Evolutionary conservation across 345 rosid genomes (phyloP), one percentile per base, ranked within the genome.

Genomic region (Cardamine chenopodiifolia): DNA sequence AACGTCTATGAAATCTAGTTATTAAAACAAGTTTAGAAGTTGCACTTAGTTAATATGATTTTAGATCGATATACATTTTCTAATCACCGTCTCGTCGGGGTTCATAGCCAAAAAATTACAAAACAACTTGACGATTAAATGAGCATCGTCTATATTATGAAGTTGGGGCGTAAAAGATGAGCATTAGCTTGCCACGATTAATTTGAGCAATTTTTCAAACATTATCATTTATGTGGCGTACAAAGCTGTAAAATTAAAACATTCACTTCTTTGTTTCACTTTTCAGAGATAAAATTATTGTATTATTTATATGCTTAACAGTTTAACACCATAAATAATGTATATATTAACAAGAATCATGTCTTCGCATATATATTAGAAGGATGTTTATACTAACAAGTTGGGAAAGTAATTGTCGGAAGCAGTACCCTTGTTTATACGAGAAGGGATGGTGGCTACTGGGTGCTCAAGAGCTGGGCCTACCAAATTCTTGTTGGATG

Each of bases 401-500:
- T 45, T 45, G 22, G 17, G 50, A 17, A 45, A 73, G 64, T 62
- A 14, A 39, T 23, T 56, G 59, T 56, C 22, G 66, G 25, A 66
- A 66, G 72, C 28, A 35, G 44, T 20, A 18, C 40, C 61, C 73
- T 67, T 66, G 55, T 66, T 45, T 45, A 25, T 20, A 39, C 34
- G 72, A 74, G 62, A 67, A 58, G 67, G 62, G 54, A 49, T 67
- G 67, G 72, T 74, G 40, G 34, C 68, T 67, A 64, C 35, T 48
- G 28, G 26, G 44, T 49, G 78, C 67, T 67, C 68, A 60, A 37
- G 40, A 59, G n/a, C 39, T 50, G 79, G 73, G 8, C 79, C 68
- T 75, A 75, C 68, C 37, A 59, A 67, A 59, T 49, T 67, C 37
- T 75, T 59, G 62, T 49, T 75, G 78, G 78, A 75, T 67, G 73